These are phyloP conservation scores for Macadamia tetraphylla DNA, from an alignment of 164 flowering plant genomes.

Conservation along the genomic window DNA sequence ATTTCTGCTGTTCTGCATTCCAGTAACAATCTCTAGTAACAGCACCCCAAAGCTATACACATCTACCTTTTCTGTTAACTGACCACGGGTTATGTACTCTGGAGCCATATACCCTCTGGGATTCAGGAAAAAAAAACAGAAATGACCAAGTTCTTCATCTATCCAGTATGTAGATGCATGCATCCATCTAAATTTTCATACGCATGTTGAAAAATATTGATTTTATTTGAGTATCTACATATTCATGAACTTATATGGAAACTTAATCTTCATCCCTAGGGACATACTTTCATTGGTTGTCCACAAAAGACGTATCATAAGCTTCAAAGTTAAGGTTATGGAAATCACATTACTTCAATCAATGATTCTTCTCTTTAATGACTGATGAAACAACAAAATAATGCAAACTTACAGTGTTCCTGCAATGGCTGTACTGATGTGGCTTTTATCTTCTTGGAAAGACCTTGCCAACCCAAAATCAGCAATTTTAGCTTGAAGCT, in stretches of 20 bases:
- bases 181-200: background rate
- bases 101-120: conserved; percentile 73
- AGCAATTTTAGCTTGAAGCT: conserved; percentile 49
- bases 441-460: conserved; percentile 85
- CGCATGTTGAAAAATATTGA: no score
- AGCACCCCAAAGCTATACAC: conserved; percentile 81
- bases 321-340: no score
- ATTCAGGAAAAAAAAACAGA: background rate
- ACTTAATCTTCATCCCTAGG: no score
- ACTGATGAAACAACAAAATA: no score
- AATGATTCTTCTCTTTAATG: no score
- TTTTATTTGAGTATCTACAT: no score
- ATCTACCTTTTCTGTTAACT: conserved; percentile 62
- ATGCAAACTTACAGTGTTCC: conserved; percentile 69
- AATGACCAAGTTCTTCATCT: background rate
- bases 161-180: background rate
- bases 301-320: no score
- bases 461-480: conserved; percentile 77
- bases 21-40: conserved; percentile 53
- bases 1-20: conserved; percentile 44
- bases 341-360: no score
- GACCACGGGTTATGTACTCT: conserved; percentile 59
- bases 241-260: no score
- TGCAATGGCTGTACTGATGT: conserved; percentile 92
- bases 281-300: no score